Evolutionary conservation across 2,329 filamentous ascomycete genomes (phyloP).

Genomic region (Pyrenochaeta sp.): DNA sequence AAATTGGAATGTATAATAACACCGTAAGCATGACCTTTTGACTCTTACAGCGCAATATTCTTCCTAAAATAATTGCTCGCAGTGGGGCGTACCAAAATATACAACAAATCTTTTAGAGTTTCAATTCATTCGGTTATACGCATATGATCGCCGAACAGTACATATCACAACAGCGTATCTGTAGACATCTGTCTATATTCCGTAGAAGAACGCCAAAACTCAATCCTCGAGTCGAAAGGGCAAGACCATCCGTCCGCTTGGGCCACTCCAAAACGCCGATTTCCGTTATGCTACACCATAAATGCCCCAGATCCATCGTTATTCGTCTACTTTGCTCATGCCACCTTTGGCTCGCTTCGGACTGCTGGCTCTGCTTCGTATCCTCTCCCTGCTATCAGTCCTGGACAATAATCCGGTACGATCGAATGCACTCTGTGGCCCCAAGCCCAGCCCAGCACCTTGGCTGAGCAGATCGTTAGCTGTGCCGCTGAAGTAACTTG

Average conservation of each 20-base stretch:
- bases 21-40: no score
- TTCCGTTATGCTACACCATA: background rate
- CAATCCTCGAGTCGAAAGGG: background rate
- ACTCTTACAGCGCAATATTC: no score
- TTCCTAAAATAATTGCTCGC: no score
- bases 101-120: no score
- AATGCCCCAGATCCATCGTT: background rate
- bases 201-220: background rate
- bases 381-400: conserved; percentile 84
- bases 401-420: conserved; percentile 78
- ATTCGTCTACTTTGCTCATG: conserved; percentile 32
- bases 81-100: no score
- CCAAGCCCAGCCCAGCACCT: conserved; percentile 44
- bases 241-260: background rate
- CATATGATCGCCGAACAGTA: no score
- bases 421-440: conserved; percentile 49
- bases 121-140: no score
- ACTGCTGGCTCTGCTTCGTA: conserved; percentile 63
- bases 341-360: conserved; percentile 52
- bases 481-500: conserved; percentile 30
- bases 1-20: no score
- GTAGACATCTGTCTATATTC: background rate
- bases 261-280: background rate
- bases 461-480: conserved; percentile 35
- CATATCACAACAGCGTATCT: no score